A percentile compares a stretch with the other conserved stretches of the same genome.
Conservation (phyloP, 2,329 filamentous ascomycete species). For the Aureobasidium melanogenum region DNA sequence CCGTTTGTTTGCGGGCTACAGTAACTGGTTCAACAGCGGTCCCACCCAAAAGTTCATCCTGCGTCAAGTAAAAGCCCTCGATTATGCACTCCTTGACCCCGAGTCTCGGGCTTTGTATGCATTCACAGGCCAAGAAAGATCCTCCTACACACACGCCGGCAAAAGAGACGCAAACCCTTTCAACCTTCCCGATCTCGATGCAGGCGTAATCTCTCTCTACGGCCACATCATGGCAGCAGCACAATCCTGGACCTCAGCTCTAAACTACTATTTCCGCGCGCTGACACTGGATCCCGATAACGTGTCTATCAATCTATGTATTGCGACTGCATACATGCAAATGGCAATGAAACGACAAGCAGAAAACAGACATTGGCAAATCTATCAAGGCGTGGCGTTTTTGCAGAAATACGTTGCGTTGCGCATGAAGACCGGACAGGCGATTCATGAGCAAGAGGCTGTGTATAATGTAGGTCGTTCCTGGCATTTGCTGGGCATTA, state of each 20-base stretch:
- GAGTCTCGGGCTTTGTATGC: slow-evolving; percentile 37
- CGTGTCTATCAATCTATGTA: slow-evolving; percentile 67
- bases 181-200: slow-evolving; percentile 50
- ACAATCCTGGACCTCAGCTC: slow-evolving; percentile 70
- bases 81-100: slow-evolving; percentile 54
- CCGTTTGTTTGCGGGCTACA: slow-evolving; percentile 62
- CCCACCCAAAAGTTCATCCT: slow-evolving; percentile 85
- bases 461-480: slow-evolving; percentile 71
- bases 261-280: slow-evolving; percentile 73
- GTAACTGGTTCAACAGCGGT: slow-evolving; percentile 68
- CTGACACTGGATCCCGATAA: slow-evolving; percentile 65
- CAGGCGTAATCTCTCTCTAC: slow-evolving; percentile 77
- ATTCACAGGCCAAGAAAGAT: slow-evolving; percentile 30
- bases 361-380: slow-evolving; percentile 80
- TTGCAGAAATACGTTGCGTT: slow-evolving; percentile 63
- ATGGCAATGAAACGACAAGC: slow-evolving; percentile 82
- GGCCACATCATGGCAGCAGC: slow-evolving; percentile 82
- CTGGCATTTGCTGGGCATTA: slow-evolving; percentile 67
- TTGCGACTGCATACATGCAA: slow-evolving; percentile 79
- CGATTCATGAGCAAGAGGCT: slow-evolving; percentile 58
- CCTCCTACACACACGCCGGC: slow-evolving; percentile 31
- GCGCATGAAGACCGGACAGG: slow-evolving; percentile 32
- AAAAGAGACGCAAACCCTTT: slow-evolving; percentile 21
- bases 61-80: slow-evolving; percentile 83
- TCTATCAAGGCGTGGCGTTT: slow-evolving; percentile 78